These are phyloP conservation scores for Cenchrus americanus DNA, from an alignment of 176 grass and related monocot species.

Conservation along the genomic window DNA sequence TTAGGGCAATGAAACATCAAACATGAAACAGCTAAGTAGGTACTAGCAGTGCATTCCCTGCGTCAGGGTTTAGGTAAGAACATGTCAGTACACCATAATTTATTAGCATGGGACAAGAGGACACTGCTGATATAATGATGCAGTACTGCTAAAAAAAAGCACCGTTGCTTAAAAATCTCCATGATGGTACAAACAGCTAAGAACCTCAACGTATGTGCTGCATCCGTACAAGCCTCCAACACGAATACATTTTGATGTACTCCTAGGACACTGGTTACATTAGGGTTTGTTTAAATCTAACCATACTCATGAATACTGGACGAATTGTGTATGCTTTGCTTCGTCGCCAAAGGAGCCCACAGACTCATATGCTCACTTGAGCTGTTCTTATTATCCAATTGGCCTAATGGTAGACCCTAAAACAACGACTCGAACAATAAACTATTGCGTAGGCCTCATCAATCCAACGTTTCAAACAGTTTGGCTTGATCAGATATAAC, in stretches of 20 bases:
- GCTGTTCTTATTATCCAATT: slow-evolving; percentile 8
- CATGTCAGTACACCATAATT: slow-evolving; percentile 40
- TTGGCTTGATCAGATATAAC: slow-evolving; percentile 23
- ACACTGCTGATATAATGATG: slow-evolving; percentile 23
- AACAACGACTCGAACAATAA: slow-evolving; percentile 13
- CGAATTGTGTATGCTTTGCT: slow-evolving; percentile 4
- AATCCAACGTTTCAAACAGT: slow-evolving; percentile 43
- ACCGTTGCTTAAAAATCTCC: neutral
- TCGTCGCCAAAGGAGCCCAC: neutral
- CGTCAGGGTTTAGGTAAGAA: slow-evolving; percentile 37
- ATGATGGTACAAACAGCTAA: slow-evolving; percentile 41
- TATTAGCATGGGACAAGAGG: slow-evolving; percentile 35
- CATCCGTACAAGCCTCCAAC: slow-evolving; percentile 18
- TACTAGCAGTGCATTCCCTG: neutral
- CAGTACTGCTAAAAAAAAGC: slow-evolving; percentile 30
- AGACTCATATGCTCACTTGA: slow-evolving; percentile 12
- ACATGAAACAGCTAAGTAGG: slow-evolving; percentile 15
- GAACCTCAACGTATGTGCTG: slow-evolving; percentile 20
- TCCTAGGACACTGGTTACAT: neutral
- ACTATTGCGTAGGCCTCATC: neutral
- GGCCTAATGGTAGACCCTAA: slow-evolving; percentile 18
- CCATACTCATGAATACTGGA: neutral
- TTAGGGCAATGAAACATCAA: slow-evolving; percentile 23
- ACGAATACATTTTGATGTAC: neutral
- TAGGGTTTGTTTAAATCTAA: slow-evolving; percentile 10